Evolutionary conservation across 129 eudicot genomes (phyloP).

Genomic region (Deinandra increscens): DNA sequence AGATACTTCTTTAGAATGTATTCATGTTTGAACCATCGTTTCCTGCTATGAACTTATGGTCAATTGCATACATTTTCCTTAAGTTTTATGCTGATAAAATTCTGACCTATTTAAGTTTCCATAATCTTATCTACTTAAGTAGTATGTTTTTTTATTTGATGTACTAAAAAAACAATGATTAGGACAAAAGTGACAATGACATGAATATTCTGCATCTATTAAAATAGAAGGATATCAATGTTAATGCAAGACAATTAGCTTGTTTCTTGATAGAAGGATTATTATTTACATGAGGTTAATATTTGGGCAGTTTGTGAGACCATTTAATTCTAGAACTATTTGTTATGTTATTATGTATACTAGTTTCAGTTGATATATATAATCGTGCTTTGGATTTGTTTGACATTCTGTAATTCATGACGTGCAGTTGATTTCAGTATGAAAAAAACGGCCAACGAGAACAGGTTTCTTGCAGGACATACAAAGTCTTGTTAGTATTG

Average conservation of each 20-base stretch:
- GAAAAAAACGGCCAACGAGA: background rate
- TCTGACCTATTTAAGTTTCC: background rate
- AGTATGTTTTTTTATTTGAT: background rate
- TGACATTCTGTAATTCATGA: conserved; percentile 4
- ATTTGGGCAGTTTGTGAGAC: background rate
- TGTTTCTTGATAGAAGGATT: conserved; percentile 10
- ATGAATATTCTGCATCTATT: background rate
- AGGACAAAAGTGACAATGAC: background rate
- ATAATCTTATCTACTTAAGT: background rate
- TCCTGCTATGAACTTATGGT: too few relatives aligned
- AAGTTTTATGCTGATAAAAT: background rate
- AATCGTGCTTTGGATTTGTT: conserved; percentile 15
- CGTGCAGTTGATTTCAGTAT: background rate
- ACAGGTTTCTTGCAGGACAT: too few relatives aligned
- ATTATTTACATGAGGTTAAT: conserved; percentile 6
- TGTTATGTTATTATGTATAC: background rate
- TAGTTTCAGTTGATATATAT: background rate
- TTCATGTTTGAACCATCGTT: too few relatives aligned
- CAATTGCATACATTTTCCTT: too few relatives aligned
- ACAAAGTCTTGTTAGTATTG: conserved; percentile 13
- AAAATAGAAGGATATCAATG: background rate
- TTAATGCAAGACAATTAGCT: conserved; percentile 2
- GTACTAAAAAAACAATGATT: background rate
- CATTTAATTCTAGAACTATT: background rate
- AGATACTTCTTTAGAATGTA: too few relatives aligned